Conservation (phyloP, 768 basidiomycete species). For the Cyathus striatus region DNA sequence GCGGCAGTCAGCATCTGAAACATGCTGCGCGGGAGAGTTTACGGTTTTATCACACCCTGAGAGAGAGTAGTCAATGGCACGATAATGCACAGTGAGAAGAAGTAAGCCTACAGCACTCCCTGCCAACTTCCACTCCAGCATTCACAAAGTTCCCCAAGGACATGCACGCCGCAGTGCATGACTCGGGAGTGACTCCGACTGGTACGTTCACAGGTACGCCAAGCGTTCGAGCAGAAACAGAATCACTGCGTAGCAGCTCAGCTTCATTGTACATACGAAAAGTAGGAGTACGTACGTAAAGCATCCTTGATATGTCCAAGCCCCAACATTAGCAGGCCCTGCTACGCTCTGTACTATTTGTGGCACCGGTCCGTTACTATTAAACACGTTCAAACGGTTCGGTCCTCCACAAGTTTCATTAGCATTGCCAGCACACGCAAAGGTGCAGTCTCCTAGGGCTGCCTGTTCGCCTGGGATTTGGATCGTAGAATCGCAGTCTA, state of each 20-base stretch:
- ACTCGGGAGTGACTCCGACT: conserved; percentile 40
- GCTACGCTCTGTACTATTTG: conserved; percentile 42
- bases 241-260: conserved; percentile 20
- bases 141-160: conserved; percentile 29
- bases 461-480: conserved; percentile 40
- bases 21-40: conserved; percentile 26
- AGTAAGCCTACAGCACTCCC: conserved; percentile 41
- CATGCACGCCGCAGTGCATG: conserved; percentile 43
- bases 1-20: conserved; percentile 34
- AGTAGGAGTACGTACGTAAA: conserved; percentile 44
- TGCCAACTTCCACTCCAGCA: conserved; percentile 42
- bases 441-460: conserved; percentile 41
- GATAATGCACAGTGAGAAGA: background rate
- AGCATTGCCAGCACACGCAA: conserved; percentile 49
- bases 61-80: background rate
- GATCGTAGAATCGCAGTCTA: conserved; percentile 59
- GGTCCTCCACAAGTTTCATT: conserved; percentile 52
- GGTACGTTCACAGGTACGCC: conserved; percentile 32
- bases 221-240: conserved; percentile 25
- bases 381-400: conserved; percentile 46
- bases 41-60: conserved; percentile 35
- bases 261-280: background rate
- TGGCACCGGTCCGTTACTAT: conserved; percentile 47
- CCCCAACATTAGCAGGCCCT: too few relatives aligned
- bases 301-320: conserved; percentile 60